Percentiles rank a stretch among this genome's conserved stretches.
Conservation (phyloP, 176 grass and related monocot species). For the Phragmites australis region DNA sequence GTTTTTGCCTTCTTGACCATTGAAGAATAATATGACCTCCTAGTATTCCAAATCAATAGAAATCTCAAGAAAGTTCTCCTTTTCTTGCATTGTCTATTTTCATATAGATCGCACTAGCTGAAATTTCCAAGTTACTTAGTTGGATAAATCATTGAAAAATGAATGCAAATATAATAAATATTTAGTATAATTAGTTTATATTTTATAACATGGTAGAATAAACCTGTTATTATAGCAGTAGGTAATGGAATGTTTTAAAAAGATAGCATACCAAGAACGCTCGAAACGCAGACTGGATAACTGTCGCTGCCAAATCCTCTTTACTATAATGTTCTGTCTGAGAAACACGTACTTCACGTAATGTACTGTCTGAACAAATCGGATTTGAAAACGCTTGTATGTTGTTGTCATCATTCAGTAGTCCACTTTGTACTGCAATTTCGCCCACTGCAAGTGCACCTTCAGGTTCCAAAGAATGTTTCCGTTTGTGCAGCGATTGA, state of each 20-base stretch:
- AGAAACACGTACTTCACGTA: constrained; percentile 36
- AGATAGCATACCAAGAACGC: constrained; percentile 79
- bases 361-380: constrained; percentile 39
- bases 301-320: constrained; percentile 69
- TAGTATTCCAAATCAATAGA: not conserved
- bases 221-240: not conserved
- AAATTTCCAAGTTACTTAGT: constrained; percentile 15
- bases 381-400: constrained; percentile 50
- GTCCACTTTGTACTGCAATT: constrained; percentile 40
- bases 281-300: constrained; percentile 87
- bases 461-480: constrained; percentile 49
- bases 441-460: constrained; percentile 39
- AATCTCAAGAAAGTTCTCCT: constrained; percentile 13
- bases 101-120: not conserved
- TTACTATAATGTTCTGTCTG: constrained; percentile 45
- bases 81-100: constrained; percentile 23
- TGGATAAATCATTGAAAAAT: not conserved
- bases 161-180: constrained; percentile 7
- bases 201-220: not conserved
- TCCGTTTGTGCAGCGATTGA: constrained; percentile 51
- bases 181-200: not conserved
- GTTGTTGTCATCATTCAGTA: constrained; percentile 35
- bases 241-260: not conserved
- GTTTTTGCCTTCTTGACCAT: constrained; percentile 12
- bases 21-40: constrained; percentile 27